Conservation (phyloP, 306 rosid species). For the Vachellia pachyceras region DNA sequence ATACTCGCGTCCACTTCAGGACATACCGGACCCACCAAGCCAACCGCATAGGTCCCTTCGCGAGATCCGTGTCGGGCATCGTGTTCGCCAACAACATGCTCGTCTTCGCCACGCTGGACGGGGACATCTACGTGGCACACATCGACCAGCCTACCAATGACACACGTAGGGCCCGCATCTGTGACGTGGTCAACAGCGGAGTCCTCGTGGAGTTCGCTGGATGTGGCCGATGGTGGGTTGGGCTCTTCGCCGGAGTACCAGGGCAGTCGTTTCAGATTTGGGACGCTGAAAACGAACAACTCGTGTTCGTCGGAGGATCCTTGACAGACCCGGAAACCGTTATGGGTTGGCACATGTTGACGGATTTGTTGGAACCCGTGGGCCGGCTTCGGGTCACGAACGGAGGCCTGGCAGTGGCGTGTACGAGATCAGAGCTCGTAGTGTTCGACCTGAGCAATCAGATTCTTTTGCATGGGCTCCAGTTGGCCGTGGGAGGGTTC, state of each 20-base stretch:
- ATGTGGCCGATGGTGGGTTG: conserved; percentile 69
- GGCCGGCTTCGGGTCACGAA: conserved; percentile 70
- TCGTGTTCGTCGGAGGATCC: conserved; percentile 56
- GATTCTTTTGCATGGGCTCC: conserved; percentile 42
- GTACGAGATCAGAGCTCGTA: conserved; percentile 58
- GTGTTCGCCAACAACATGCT: conserved; percentile 34
- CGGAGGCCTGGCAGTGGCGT: conserved; percentile 63
- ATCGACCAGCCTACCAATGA: not conserved
- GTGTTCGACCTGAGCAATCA: conserved; percentile 58
- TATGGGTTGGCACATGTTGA: conserved; percentile 83
- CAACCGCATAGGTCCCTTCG: conserved; percentile 57
- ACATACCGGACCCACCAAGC: conserved; percentile 56
- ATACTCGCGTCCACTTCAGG: conserved; percentile 47
- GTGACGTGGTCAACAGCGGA: conserved; percentile 65
- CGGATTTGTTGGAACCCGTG: conserved; percentile 55
- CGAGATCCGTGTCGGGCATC: conserved; percentile 75
- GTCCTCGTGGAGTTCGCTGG: conserved; percentile 76
- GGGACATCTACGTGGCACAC: conserved; percentile 62
- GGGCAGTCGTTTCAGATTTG: conserved; percentile 78
- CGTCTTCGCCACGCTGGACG: conserved; percentile 63
- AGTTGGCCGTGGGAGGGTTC: conserved; percentile 43
- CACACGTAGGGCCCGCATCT: conserved; percentile 38
- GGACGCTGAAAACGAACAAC: conserved; percentile 52
- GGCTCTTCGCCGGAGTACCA: conserved; percentile 73
- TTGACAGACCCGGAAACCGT: conserved; percentile 77